Base-by-base conservation (phyloP, 2,329 filamentous ascomycete genomes). In the Botryotinia calthae region DNA sequence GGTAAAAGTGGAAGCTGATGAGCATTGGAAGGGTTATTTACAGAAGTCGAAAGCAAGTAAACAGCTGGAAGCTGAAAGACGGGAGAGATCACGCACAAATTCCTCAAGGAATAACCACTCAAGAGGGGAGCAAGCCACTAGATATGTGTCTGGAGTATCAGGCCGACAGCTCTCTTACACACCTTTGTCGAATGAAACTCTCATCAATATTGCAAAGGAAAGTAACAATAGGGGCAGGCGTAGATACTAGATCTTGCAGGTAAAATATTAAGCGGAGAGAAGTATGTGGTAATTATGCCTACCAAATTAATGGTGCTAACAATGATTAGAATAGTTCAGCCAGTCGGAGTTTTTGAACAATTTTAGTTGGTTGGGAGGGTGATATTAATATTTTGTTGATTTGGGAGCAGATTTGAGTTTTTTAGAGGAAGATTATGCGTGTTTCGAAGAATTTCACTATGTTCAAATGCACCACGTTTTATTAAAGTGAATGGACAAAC, bases 271-370 rank as follows among this genome's bases (percentile, higher is more conserved):
- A 8, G 51, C 25, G 1, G 2, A 28, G 14, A 54, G 25, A 28
- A 25, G 6, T 54, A 54, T 28, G 14, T 28, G 10, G 25, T 54
- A 28, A 28, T 54, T 54, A 54, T 6, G 16, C 6, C 12, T 54
- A 54, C 12, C 6, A 28, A 2, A 28, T 18, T 6, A 54, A 54
- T 8, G 8, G 12, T 54, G 51, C 14, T 54, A 25, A 28, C n/a
- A n/a, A 1, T n/a, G 12, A n/a, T n/a, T n/a, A n/a, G 34, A 1
- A 16, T 5, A 40, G n/a, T 40, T 16, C 20, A 8, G 22, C 0
- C 22, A 18, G 34, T 16, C 14, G 6, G 37, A 7, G 9, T 22
- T 4, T 18, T 16, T 28, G n/a, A 37, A 40, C 3, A 8, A 16
- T 16, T 7, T 16, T 14, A 37, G 8, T 61, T 16, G 7, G 10